Percentiles rank a stretch among this genome's conserved stretches.
Evolutionary conservation across 2,329 filamentous ascomycete species (phyloP).

Genomic region (Lachnellula willkommii): DNA sequence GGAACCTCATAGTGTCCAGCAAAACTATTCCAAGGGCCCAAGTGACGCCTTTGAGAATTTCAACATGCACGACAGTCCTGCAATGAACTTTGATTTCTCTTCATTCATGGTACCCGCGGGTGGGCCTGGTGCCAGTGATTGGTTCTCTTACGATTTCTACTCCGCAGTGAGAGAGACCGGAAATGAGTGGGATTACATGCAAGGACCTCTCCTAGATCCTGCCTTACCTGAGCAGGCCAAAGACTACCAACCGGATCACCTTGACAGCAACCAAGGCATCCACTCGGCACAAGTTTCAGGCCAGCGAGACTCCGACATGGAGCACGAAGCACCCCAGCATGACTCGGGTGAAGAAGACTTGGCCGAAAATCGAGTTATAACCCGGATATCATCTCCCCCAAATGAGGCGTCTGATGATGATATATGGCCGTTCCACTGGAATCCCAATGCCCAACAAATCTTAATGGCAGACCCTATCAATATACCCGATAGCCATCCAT

Average conservation of each 20-base stretch:
- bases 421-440: slow-evolving; percentile 24
- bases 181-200: slow-evolving; percentile 14
- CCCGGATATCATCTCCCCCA: slow-evolving; percentile 13
- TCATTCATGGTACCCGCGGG: slow-evolving; percentile 19
- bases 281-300: neutral
- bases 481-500: slow-evolving; percentile 14
- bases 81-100: slow-evolving; percentile 16
- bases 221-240: slow-evolving; percentile 3
- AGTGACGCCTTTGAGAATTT: neutral
- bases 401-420: slow-evolving; percentile 21
- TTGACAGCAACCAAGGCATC: neutral
- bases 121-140: slow-evolving; percentile 8
- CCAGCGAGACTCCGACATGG: neutral
- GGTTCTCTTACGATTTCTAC: slow-evolving; percentile 26
- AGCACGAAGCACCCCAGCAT: neutral
- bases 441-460: slow-evolving; percentile 13
- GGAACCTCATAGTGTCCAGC: neutral
- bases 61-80: neutral
- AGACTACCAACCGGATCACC: neutral
- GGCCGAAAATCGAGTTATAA: slow-evolving; percentile 1
- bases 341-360: neutral
- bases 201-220: slow-evolving; percentile 5
- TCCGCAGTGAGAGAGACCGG: slow-evolving; percentile 22
- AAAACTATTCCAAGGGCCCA: neutral
- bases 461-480: slow-evolving; percentile 15